phyloP scores from a whole-genome alignment of 179 eudicot species.

The Monotropa hypopitys region DNA sequence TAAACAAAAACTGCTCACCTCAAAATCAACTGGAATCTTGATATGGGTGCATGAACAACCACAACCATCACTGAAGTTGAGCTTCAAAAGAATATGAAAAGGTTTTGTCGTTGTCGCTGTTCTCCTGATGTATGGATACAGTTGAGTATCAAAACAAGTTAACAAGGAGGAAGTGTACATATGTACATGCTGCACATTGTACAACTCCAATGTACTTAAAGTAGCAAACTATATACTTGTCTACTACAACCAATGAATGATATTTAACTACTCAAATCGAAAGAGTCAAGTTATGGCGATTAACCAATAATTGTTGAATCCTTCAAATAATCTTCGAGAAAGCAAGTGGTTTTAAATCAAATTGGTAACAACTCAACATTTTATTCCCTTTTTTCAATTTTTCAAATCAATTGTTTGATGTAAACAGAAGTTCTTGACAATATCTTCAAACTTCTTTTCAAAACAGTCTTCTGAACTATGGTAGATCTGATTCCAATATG shows the following conservation, averaged over 20 bases:
- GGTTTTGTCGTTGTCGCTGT: slow-evolving; percentile 24
- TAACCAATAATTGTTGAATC: background rate
- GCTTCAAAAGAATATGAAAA: slow-evolving; percentile 36
- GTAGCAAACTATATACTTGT: background rate
- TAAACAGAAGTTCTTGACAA: background rate
- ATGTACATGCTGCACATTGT: background rate
- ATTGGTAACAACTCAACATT: background rate
- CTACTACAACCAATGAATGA: background rate
- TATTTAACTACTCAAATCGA: background rate
- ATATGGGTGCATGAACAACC: slow-evolving; percentile 34
- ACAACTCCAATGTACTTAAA: background rate
- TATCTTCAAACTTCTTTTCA: background rate
- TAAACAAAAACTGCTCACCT: slow-evolving; percentile 24
- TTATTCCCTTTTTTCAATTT: background rate
- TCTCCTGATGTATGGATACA: slow-evolving; percentile 35
- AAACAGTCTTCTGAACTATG: background rate
- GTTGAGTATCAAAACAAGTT: slow-evolving; percentile 1
- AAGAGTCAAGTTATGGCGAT: background rate
- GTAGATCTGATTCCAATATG: background rate
- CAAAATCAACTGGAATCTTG: slow-evolving; percentile 48
- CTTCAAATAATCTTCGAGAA: background rate
- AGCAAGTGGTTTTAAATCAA: background rate
- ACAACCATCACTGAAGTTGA: slow-evolving; percentile 60
- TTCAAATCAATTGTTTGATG: background rate
- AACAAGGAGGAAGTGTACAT: background rate